Percentiles rank a stretch among this genome's conserved stretches.
Evolutionary conservation across 257 asterid species (phyloP).

Genomic region (Nyctanthes arbortristis): DNA sequence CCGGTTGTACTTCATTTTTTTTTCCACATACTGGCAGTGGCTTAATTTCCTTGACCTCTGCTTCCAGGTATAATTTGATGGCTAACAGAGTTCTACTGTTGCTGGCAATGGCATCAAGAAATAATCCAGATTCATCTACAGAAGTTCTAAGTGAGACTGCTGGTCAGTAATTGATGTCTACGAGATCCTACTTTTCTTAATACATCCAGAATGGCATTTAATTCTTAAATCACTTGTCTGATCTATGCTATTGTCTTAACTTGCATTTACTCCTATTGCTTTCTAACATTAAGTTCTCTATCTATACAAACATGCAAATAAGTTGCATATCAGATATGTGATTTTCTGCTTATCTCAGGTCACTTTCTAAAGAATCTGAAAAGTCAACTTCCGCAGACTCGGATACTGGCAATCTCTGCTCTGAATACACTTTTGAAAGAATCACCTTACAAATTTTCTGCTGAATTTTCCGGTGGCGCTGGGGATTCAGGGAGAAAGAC

Average conservation of each 20-base stretch:
- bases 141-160: slow-evolving; percentile 76
- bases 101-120: slow-evolving; percentile 88
- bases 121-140: slow-evolving; percentile 63
- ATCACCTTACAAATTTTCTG: slow-evolving; percentile 80
- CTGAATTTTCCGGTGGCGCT: slow-evolving; percentile 33
- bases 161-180: slow-evolving; percentile 50
- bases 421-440: slow-evolving; percentile 90
- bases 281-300: neutral
- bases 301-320: slow-evolving; percentile 11
- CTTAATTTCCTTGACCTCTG: slow-evolving; percentile 23
- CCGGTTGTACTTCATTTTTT: neutral
- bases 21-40: slow-evolving; percentile 20
- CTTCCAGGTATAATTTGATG: slow-evolving; percentile 95
- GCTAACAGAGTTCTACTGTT: slow-evolving; percentile 92
- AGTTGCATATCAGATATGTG: slow-evolving; percentile 6
- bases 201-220: neutral
- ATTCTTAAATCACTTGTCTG: neutral
- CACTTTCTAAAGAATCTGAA: slow-evolving; percentile 92
- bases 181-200: slow-evolving; percentile 11
- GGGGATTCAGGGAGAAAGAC: slow-evolving; percentile 41
- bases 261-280: neutral
- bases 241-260: neutral
- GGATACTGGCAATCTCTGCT: slow-evolving; percentile 97
- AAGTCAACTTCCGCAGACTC: slow-evolving; percentile 98
- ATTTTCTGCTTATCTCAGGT: slow-evolving; percentile 56